Conservation (phyloP, 768 basidiomycete species). For the Hysterangium stoloniferum region DNA sequence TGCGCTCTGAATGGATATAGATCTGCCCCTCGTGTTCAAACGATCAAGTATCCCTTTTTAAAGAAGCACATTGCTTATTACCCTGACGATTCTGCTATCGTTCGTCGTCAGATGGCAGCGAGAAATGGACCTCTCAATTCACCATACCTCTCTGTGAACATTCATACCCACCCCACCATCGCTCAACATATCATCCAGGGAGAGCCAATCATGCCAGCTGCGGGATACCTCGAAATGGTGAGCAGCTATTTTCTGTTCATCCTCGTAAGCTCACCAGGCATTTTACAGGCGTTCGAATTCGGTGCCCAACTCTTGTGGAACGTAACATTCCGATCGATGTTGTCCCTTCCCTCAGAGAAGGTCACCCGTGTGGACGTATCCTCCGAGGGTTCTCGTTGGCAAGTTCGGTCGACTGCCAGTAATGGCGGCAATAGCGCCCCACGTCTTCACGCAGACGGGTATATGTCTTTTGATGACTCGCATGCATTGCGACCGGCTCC, state of each 20-base stretch:
- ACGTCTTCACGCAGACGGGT: slow-evolving; percentile 6
- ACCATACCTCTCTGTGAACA: slow-evolving; percentile 28
- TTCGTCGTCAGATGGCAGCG: slow-evolving; percentile 17
- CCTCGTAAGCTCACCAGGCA: slow-evolving; percentile 2
- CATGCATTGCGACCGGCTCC: background rate
- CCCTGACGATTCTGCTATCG: slow-evolving; percentile 13
- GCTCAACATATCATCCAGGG: slow-evolving; percentile 12
- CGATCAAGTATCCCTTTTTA: slow-evolving; percentile 26
- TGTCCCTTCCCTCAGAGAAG: slow-evolving; percentile 20
- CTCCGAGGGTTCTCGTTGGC: slow-evolving; percentile 19
- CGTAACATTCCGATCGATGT: slow-evolving; percentile 20
- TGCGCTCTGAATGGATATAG: background rate
- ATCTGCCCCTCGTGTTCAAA: background rate
- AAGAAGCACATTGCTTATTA: slow-evolving; percentile 19
- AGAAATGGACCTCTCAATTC: slow-evolving; percentile 32
- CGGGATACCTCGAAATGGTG: slow-evolving; percentile 19
- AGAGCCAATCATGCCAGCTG: slow-evolving; percentile 14
- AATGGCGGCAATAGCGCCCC: background rate
- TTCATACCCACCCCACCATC: slow-evolving; percentile 10
- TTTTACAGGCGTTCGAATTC: slow-evolving; percentile 25
- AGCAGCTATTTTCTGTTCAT: slow-evolving; percentile 2
- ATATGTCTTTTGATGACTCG: background rate
- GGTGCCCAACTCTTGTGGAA: slow-evolving; percentile 24
- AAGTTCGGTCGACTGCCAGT: slow-evolving; percentile 18
- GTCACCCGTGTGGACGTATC: slow-evolving; percentile 17